Evolutionary conservation across 345 rosid genomes (phyloP), one percentile per base, ranked within the genome.

Genomic region (Rhizophora mangle): DNA sequence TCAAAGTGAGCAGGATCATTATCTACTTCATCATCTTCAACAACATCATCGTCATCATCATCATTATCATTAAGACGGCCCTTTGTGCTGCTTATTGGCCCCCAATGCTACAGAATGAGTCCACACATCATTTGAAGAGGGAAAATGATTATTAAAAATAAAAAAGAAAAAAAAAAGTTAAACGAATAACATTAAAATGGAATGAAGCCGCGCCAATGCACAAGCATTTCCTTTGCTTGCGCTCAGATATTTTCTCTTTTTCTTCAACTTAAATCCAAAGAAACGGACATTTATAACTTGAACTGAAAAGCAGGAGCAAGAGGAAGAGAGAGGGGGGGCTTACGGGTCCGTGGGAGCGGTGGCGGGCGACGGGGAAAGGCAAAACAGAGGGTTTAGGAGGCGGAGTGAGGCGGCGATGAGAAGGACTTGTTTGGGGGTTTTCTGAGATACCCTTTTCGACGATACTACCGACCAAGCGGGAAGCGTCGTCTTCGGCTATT

Each of bases 331-430:
- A 6, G 46, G 34, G 13, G 36, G 56, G 54, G 47, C 93, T 86
- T 75, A 93, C 97, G 16, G 94, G 96, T 55, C 94, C 97, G 53
- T 87, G 87, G 59, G 97, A 88, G 43, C 98, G 94, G 85, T 89
- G 98, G 64, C 98, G 96, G 72, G 94, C 94, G 10, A 86, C 85
- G 3, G 97, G 97, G 68, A 93, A 93, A 39, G 98, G 86, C 32
- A 91, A 80, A 76, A 85, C 85, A 24, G 91, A 49, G 60, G 77
- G 86, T 59, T 74, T 81, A 22, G 96, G 97, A 0, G 93, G 89
- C 13, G 72, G 80, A 57, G 76, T 81, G 24, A 74, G 72, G 43
- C 31, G 57, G 8, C 69, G 65, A 24, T 78, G 81, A 70, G 69
- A 67, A n/a, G 78, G 80, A 70, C 73, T 74, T 65, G 31, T 69